Evolutionary conservation across 2,329 filamentous ascomycete genomes (phyloP).

Genomic region (Aspergillus neoniger): DNA sequence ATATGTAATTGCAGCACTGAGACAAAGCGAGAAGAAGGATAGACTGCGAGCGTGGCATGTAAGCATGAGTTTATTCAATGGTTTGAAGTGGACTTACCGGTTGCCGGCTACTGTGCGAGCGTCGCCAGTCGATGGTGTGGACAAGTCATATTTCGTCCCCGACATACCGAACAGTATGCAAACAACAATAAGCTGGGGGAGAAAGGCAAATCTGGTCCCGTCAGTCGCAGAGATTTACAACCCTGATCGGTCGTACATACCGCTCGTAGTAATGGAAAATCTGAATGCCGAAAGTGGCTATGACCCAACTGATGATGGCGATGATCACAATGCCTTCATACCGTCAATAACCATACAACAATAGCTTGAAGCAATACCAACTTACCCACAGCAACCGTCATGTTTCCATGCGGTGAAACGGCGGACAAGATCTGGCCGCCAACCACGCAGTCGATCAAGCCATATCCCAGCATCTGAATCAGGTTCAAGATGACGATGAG

Average conservation of each 20-base stretch:
- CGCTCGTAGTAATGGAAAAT: slow-evolving; percentile 70
- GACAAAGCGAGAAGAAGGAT: slow-evolving; percentile 70
- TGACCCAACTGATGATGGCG: slow-evolving; percentile 62
- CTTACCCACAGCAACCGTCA: slow-evolving; percentile 64
- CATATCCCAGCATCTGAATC: slow-evolving; percentile 63
- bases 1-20: slow-evolving; percentile 66
- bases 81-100: slow-evolving; percentile 26
- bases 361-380: not conserved
- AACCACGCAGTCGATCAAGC: slow-evolving; percentile 65
- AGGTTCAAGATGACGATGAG: slow-evolving; percentile 64
- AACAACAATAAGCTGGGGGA: slow-evolving; percentile 63
- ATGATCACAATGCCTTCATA: slow-evolving; percentile 59
- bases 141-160: slow-evolving; percentile 60
- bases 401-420: slow-evolving; percentile 58
- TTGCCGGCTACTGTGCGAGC: slow-evolving; percentile 54
- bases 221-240: slow-evolving; percentile 17
- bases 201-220: slow-evolving; percentile 58
- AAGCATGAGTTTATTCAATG: not conserved
- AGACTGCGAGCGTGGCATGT: slow-evolving; percentile 34
- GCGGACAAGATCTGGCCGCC: slow-evolving; percentile 69
- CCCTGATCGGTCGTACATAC: slow-evolving; percentile 30
- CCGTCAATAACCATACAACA: slow-evolving; percentile 9
- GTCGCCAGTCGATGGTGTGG: slow-evolving; percentile 54
- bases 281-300: slow-evolving; percentile 68
- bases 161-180: slow-evolving; percentile 64